Evolutionary conservation across 208 protist species (phyloP).

Genomic region (Leptomonas pyrrhocoris): DNA sequence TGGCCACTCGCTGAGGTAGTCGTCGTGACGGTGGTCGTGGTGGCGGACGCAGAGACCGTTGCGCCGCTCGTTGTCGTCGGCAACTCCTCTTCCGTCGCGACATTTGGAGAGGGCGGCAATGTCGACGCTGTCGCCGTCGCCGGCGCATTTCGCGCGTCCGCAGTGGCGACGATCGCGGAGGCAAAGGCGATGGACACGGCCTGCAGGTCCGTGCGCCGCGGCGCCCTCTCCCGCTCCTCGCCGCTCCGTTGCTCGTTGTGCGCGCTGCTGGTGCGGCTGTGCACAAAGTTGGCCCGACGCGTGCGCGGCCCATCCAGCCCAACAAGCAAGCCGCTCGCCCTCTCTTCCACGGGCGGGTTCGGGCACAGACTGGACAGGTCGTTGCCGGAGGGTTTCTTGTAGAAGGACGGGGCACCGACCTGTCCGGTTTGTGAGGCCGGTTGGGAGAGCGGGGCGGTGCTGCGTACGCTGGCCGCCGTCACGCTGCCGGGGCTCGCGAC

Average conservation of each 20-base stretch:
- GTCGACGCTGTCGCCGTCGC: background rate
- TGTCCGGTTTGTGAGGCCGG: background rate
- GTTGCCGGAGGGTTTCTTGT: conserved; percentile 14
- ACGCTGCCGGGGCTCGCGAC: background rate
- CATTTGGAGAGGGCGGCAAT: conserved; percentile 1
- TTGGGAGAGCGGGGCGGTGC: background rate
- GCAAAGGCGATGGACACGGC: conserved; percentile 7
- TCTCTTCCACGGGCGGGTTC: conserved; percentile 5
- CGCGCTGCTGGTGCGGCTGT: background rate
- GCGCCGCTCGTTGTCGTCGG: background rate
- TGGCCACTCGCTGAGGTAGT: background rate
- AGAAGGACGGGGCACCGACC: conserved; percentile 2
- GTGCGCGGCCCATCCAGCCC: background rate
- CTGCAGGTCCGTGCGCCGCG: conserved; percentile 7
- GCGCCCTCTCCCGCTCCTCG: background rate
- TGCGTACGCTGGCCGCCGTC: background rate
- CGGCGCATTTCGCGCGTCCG: background rate
- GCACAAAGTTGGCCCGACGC: background rate
- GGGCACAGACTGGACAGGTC: conserved; percentile 7
- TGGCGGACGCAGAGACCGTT: background rate
- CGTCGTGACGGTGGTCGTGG: background rate
- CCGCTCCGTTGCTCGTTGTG: background rate
- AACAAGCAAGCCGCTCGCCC: background rate
- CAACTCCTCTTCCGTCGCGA: background rate
- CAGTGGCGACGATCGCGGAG: background rate